A percentile compares a stretch with the other conserved stretches of the same genome.
Evolutionary conservation across 805 yeast genomes (phyloP).

Genomic region (Debaryomyces castellii): DNA sequence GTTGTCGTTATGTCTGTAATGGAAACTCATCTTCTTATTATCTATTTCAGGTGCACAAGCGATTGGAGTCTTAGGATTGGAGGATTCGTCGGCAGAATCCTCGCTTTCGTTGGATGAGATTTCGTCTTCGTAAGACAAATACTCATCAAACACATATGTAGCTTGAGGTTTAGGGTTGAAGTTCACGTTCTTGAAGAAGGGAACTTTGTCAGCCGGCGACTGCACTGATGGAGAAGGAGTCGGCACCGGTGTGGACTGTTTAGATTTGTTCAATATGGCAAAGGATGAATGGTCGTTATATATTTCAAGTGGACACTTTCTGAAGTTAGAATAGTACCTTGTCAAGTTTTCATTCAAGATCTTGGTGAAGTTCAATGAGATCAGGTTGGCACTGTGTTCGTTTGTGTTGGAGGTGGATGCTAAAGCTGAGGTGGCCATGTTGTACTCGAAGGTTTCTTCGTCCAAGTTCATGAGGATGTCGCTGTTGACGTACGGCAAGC

Average conservation of each 20-base stretch:
- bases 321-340: constrained; percentile 25
- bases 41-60: constrained; percentile 6
- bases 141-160: constrained; percentile 32
- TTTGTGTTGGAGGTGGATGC: constrained; percentile 2
- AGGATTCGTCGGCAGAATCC: constrained; percentile 3
- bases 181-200: constrained; percentile 38
- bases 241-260: background rate
- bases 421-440: constrained; percentile 1
- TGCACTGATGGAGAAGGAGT: background rate
- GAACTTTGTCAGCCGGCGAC: constrained; percentile 17
- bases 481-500: constrained; percentile 29
- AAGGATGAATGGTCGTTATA: constrained; percentile 35
- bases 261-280: constrained; percentile 23
- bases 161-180: constrained; percentile 28
- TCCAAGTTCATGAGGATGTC: constrained; percentile 31
- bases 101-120: constrained; percentile 6
- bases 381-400: constrained; percentile 6
- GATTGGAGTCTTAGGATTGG: constrained; percentile 8
- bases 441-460: constrained; percentile 12
- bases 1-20: constrained; percentile 36
- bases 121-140: constrained; percentile 31
- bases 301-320: constrained; percentile 29
- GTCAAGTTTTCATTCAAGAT: constrained; percentile 39
- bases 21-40: constrained; percentile 32
- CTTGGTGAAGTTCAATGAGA: constrained; percentile 33